Conservation (phyloP, 2,329 filamentous ascomycete species). For the Elsinoe arachidis region DNA sequence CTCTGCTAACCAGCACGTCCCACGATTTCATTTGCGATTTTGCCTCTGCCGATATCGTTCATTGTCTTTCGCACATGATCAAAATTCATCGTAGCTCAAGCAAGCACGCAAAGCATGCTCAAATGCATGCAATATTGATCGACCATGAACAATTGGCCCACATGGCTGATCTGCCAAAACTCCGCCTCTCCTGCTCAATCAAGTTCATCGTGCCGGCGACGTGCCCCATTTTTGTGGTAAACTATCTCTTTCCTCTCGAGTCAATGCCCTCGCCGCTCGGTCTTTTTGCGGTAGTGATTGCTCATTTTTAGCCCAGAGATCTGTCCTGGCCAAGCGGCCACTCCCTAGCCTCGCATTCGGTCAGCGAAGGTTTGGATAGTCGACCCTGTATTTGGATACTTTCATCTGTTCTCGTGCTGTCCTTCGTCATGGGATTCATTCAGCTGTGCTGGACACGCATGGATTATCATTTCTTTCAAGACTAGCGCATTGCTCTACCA, state of each 20-base stretch:
- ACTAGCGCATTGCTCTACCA: constrained; percentile 9
- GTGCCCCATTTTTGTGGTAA: neutral
- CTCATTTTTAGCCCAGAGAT: constrained; percentile 6
- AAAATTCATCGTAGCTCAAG: neutral
- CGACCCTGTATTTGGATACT: neutral
- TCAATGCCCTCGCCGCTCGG: neutral
- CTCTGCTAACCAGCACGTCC: too few species aligned
- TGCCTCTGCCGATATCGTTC: neutral
- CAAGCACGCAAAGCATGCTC: constrained; percentile 8
- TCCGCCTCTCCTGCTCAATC: neutral
- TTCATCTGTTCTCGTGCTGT: neutral
- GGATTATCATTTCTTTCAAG: neutral
- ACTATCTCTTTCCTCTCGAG: neutral
- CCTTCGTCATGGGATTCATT: constrained; percentile 10
- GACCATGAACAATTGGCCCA: neutral
- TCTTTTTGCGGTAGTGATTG: neutral
- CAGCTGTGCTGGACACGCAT: neutral
- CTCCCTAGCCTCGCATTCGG: constrained; percentile 3
- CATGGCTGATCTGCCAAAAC: neutral
- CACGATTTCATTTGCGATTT: neutral
- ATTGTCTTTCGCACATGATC: neutral
- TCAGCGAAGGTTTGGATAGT: constrained; percentile 2
- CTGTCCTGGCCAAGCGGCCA: neutral
- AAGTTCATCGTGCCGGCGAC: too few species aligned
- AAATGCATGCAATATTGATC: constrained; percentile 2